These are phyloP conservation scores for Phlebiopsis gigantea DNA, from an alignment of 768 basidiomycete species.

Conservation along the genomic window DNA sequence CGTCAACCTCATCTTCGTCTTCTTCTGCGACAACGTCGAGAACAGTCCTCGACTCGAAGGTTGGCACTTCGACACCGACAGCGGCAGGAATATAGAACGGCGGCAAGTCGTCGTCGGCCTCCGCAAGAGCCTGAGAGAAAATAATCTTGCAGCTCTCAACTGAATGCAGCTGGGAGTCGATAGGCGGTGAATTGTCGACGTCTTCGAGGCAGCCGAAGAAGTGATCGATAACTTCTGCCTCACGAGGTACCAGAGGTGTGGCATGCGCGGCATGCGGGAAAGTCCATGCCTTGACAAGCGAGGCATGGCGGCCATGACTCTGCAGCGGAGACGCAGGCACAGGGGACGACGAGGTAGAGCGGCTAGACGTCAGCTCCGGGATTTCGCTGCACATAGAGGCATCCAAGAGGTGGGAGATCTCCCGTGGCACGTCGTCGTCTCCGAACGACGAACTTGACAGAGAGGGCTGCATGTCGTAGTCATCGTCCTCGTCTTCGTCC, in stretches of 20 bases:
- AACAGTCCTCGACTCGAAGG: conserved; percentile 24
- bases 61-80: conserved; percentile 36
- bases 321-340: conserved; percentile 22
- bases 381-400: conserved; percentile 15
- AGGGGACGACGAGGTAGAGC: conserved; percentile 28
- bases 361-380: conserved; percentile 16
- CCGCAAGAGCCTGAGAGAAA: conserved; percentile 48
- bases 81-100: conserved; percentile 45
- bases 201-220: conserved; percentile 70
- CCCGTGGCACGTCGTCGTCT: conserved; percentile 26
- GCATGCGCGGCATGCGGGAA: conserved; percentile 32
- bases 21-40: conserved; percentile 41
- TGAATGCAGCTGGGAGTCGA: conserved; percentile 33
- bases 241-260: conserved; percentile 17
- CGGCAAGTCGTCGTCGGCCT: conserved; percentile 46
- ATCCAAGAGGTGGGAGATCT: conserved; percentile 24
- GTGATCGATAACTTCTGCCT: conserved; percentile 53
- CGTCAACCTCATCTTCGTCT: conserved; percentile 36
- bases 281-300: conserved; percentile 66
- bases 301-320: conserved; percentile 31
- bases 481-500: conserved; percentile 69
- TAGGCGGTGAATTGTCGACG: conserved; percentile 45
- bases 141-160: conserved; percentile 52
- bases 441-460: conserved; percentile 24
- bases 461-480: conserved; percentile 34